phyloP scores from a whole-genome alignment of 1,284 basidiomycete species.

The Naganishia albida region DNA sequence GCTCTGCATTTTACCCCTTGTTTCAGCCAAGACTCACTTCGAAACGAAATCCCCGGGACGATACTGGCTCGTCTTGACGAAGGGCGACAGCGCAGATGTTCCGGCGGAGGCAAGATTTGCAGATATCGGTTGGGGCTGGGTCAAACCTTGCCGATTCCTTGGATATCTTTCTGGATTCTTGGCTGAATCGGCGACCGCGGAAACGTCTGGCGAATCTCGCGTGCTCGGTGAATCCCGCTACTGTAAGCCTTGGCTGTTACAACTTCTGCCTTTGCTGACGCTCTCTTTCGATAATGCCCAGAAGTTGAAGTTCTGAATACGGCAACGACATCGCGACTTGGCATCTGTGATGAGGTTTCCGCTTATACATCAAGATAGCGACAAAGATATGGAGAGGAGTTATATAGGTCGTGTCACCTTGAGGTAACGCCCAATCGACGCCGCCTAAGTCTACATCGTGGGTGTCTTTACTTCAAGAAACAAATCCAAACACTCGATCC shows the following conservation, averaged over 20 bases:
- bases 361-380: not conserved
- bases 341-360: not conserved
- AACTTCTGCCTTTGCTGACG: constrained; percentile 11
- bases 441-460: not conserved
- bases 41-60: constrained; percentile 9
- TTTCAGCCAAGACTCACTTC: constrained; percentile 20
- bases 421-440: too few relatives aligned
- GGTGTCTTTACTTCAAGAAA: not conserved
- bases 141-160: not conserved
- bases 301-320: constrained; percentile 2
- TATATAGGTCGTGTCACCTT: not conserved
- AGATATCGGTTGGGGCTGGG: constrained; percentile 2
- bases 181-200: not conserved
- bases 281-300: not conserved
- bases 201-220: not conserved
- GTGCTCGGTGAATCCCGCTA: constrained; percentile 2
- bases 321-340: constrained; percentile 4
- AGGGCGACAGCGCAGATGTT: not conserved
- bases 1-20: not conserved
- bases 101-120: constrained; percentile 4
- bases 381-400: not conserved
- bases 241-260: not conserved
- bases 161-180: not conserved
- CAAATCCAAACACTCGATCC: not conserved
- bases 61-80: not conserved